These are phyloP conservation scores for Talaromyces borbonicus DNA, from an alignment of 495 filamentous ascomycete genomes.

Conservation along the genomic window DNA sequence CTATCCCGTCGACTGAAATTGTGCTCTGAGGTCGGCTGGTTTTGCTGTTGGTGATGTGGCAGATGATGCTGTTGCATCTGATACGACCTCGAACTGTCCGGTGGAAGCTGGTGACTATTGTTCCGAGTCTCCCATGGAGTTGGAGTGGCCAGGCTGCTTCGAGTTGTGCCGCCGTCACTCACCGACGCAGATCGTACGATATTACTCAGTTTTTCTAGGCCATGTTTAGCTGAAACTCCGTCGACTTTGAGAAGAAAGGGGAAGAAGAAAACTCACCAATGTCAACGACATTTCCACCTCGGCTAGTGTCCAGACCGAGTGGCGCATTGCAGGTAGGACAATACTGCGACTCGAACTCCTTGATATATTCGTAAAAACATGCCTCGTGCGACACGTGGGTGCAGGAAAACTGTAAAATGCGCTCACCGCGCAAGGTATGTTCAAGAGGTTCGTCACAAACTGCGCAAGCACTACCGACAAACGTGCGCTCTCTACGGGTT, in stretches of 20 bases:
- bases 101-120: slow-evolving; percentile 31
- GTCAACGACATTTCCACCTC: slow-evolving; percentile 90
- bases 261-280: slow-evolving; percentile 58
- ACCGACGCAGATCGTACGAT: slow-evolving; percentile 80
- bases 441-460: slow-evolving; percentile 97
- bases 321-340: slow-evolving; percentile 94
- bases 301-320: slow-evolving; percentile 84
- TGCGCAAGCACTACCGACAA: slow-evolving; percentile 87
- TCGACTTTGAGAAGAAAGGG: slow-evolving; percentile 6
- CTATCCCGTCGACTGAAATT: slow-evolving; percentile 43
- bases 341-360: slow-evolving; percentile 87
- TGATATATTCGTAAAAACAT: slow-evolving; percentile 98
- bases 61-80: slow-evolving; percentile 6
- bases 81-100: slow-evolving; percentile 7
- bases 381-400: slow-evolving; percentile 94
- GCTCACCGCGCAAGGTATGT: slow-evolving; percentile 89
- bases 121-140: slow-evolving; percentile 47
- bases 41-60: slow-evolving; percentile 24
- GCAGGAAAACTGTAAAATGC: slow-evolving; percentile 93
- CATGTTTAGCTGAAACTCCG: not conserved
- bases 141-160: slow-evolving; percentile 45
- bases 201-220: slow-evolving; percentile 82
- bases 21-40: no score
- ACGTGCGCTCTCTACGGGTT: slow-evolving; percentile 83
- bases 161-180: slow-evolving; percentile 43